Conservation (phyloP, 2,329 filamentous ascomycete genomes). For the Xylogone sp. region DNA sequence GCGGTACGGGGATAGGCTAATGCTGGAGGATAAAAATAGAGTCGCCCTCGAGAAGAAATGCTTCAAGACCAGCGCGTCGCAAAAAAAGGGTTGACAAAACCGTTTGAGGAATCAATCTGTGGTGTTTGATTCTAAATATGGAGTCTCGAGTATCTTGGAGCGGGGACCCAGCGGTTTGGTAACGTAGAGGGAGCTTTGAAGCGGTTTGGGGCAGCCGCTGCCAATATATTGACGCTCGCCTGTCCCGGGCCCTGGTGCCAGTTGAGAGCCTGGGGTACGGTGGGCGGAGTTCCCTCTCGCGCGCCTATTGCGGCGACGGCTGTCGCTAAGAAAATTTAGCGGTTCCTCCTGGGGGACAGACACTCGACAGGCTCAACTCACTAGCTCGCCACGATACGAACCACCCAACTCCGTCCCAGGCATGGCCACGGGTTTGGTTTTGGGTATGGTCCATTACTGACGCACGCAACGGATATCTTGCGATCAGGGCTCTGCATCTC, state of each 20-base stretch:
- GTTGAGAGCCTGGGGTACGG: not conserved
- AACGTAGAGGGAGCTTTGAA: slow-evolving; percentile 15
- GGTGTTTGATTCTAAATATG: not conserved
- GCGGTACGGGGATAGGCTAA: not conserved
- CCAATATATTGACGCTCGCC: slow-evolving; percentile 27
- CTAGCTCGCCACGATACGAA: not conserved
- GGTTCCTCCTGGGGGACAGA: not conserved
- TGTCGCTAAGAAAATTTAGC: slow-evolving; percentile 17
- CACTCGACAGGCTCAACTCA: slow-evolving; percentile 2
- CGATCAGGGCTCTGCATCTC: not conserved
- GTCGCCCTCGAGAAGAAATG: not conserved
- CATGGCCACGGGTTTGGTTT: too few relatives aligned
- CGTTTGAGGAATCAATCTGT: not conserved
- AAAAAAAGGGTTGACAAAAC: not conserved
- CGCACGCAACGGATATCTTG: not conserved
- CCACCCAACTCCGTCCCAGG: too few relatives aligned
- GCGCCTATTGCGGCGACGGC: slow-evolving; percentile 25
- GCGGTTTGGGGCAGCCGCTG: slow-evolving; percentile 22
- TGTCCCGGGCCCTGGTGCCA: slow-evolving; percentile 5
- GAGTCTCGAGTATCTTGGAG: not conserved
- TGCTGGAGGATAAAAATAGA: not conserved
- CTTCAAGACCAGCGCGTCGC: not conserved
- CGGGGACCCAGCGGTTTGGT: slow-evolving; percentile 22
- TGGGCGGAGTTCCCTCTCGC: slow-evolving; percentile 13
- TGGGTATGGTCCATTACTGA: not conserved